These are phyloP conservation scores for Linum trigynum DNA, from an alignment of 345 rosid species.

Conservation along the genomic window DNA sequence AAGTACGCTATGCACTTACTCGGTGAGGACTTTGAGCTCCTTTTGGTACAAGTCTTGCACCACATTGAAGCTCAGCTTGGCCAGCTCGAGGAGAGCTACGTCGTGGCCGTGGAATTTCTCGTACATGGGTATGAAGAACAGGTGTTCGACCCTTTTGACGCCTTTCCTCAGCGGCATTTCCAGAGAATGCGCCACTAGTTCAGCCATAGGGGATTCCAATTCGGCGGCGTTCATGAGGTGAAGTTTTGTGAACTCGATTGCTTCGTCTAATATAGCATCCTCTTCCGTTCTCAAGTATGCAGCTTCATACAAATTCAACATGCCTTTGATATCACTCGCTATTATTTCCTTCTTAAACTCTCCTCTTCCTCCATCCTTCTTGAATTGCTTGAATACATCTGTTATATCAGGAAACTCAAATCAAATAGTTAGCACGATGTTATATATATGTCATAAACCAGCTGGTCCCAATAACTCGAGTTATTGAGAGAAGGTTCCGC, in stretches of 20 bases:
- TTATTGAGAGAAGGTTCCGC: no score
- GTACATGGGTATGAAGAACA: not conserved
- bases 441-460: no score
- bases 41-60: not conserved
- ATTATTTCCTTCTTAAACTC: conserved; percentile 18
- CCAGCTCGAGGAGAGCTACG: not conserved
- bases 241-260: not conserved
- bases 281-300: conserved; percentile 12
- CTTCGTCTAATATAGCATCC: conserved; percentile 14
- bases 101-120: not conserved
- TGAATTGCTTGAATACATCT: conserved; percentile 21
- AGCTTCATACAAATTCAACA: conserved; percentile 26
- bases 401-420: no score
- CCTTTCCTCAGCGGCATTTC: not conserved
- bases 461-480: no score
- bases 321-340: conserved; percentile 7
- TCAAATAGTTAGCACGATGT: no score
- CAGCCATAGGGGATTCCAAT: not conserved
- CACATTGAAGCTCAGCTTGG: not conserved
- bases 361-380: conserved; percentile 1
- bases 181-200: not conserved
- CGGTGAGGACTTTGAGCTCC: not conserved
- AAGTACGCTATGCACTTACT: not conserved
- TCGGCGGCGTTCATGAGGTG: not conserved
- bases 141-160: not conserved